phyloP scores from a whole-genome alignment of 148 eudicot species.

The Rheum nobile region DNA sequence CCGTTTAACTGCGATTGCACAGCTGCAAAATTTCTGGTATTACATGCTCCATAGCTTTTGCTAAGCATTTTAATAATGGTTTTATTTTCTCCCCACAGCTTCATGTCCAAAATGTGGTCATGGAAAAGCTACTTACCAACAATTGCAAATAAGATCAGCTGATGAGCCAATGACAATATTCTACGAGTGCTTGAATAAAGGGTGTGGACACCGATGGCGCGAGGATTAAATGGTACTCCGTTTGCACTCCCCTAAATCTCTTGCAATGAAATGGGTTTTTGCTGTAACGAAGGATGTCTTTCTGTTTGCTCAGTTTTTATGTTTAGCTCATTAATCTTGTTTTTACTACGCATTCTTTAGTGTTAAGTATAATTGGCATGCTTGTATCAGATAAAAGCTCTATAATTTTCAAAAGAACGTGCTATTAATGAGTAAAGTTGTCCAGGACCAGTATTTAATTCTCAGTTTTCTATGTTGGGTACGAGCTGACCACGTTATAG shows the following conservation, averaged over 20 bases:
- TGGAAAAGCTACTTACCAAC: constrained; percentile 34
- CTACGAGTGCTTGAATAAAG: constrained; percentile 41
- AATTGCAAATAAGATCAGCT: constrained; percentile 69
- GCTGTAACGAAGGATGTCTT: not conserved
- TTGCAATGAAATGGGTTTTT: not conserved
- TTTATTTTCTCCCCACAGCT: constrained; percentile 18
- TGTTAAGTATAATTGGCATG: not conserved
- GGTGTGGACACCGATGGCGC: constrained; percentile 46
- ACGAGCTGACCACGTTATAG: too few species aligned
- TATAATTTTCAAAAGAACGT: too few species aligned
- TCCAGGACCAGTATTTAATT: too few species aligned
- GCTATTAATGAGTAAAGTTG: too few species aligned
- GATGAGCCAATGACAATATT: constrained; percentile 77
- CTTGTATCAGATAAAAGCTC: not conserved
- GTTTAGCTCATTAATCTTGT: not conserved
- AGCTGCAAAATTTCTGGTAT: not conserved
- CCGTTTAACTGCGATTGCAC: not conserved
- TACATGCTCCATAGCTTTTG: not conserved
- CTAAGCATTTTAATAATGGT: not conserved
- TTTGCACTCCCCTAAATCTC: not conserved
- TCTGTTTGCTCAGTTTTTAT: not conserved
- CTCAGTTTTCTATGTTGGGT: too few species aligned
- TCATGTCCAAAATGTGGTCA: constrained; percentile 51
- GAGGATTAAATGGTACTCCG: constrained; percentile 30
- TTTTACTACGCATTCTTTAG: not conserved